A percentile compares a stretch with the other conserved stretches of the same genome.
phyloP scores from a whole-genome alignment of 2,329 filamentous ascomycete species.

The Talaromyces amestolkiae region DNA sequence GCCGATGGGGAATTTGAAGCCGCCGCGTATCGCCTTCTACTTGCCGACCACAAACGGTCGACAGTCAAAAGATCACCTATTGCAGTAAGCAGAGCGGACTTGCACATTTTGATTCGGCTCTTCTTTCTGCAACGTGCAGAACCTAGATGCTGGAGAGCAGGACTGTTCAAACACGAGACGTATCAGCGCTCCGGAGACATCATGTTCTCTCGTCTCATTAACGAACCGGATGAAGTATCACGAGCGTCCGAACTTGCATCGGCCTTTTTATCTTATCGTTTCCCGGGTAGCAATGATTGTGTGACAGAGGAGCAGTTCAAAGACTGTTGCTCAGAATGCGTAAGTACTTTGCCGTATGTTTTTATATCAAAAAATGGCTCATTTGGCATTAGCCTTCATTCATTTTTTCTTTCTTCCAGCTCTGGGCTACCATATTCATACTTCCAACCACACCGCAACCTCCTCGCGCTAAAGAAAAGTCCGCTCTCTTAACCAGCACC shows the following conservation, averaged over 20 bases:
- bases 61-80: neutral
- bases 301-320: conserved; percentile 5
- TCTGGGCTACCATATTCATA: conserved; percentile 10
- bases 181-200: neutral
- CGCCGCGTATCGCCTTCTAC: conserved; percentile 1
- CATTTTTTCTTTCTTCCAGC: conserved; percentile 5
- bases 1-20: neutral
- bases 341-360: neutral
- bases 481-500: neutral
- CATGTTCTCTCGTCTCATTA: neutral
- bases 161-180: neutral
- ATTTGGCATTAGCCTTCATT: conserved; percentile 1
- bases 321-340: neutral
- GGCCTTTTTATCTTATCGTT: neutral
- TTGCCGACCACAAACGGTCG: neutral
- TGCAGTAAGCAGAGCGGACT: conserved; percentile 3
- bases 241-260: conserved; percentile 5
- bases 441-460: neutral
- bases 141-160: conserved; percentile 1
- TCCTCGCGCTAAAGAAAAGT: neutral
- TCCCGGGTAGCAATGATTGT: neutral
- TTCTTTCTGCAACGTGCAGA: conserved; percentile 8
- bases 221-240: neutral
- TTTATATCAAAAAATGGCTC: neutral
- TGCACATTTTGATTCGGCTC: conserved; percentile 2